Percentiles rank a stretch among this genome's conserved stretches.
Conservation (phyloP, 129 eudicot species). For the Centella asiatica region DNA sequence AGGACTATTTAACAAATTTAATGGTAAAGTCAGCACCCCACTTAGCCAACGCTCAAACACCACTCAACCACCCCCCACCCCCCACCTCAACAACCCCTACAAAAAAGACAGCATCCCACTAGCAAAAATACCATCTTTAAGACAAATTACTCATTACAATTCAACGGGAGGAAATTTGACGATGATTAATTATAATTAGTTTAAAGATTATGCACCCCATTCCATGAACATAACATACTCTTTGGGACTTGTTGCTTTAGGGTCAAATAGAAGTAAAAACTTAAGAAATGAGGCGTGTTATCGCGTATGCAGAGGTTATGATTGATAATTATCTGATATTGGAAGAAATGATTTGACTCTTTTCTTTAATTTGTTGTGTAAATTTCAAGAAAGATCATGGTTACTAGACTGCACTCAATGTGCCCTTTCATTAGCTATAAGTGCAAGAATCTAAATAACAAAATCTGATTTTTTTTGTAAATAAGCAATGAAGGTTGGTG, state of each 20-base stretch:
- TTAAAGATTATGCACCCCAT: background rate
- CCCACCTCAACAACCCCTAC: no score
- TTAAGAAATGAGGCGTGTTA: background rate
- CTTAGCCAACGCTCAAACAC: no score
- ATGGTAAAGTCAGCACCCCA: background rate
- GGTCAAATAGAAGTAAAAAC: background rate
- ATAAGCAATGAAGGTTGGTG: no score
- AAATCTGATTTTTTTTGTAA: background rate
- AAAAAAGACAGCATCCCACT: background rate
- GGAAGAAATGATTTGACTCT: no score
- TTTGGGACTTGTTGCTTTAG: background rate
- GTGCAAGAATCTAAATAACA: no score
- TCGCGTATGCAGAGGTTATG: background rate
- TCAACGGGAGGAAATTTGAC: background rate
- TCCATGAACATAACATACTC: constrained; percentile 1
- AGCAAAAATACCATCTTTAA: background rate
- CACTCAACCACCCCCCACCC: no score
- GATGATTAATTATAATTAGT: background rate
- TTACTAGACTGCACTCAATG: no score
- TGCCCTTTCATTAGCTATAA: no score
- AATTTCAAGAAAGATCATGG: no score
- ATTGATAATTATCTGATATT: background rate
- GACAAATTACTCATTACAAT: background rate
- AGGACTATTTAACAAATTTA: background rate
- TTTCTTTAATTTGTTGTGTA: no score